Base-by-base conservation (phyloP, 73 alveolate species). In the Paramecium caudatum region DNA sequence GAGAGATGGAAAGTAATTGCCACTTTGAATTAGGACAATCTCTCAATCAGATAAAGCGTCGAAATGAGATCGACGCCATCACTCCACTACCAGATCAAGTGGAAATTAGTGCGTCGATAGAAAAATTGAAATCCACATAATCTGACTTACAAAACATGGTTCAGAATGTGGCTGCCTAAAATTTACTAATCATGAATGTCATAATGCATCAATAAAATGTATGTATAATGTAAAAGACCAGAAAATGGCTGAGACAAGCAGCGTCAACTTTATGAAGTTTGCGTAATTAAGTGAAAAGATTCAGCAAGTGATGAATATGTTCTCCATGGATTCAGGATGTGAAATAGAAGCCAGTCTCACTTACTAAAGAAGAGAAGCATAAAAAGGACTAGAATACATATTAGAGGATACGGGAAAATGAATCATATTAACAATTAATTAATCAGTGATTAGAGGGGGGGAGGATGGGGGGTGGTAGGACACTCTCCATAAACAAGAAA, bases 371-470 rank as follows among this genome's bases (percentile, higher is more conserved):
- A 55, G 43, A 23, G 25, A 55, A 55, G 17, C 80, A 10, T 15
- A 17, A 23, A 4, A 7, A 23, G 46, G 80, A 3, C 4, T 55
- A 5, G 80, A 55, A 21, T 23, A 55, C 70, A 55, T 23, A 10
- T 27, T 23, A 23, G 80, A 55, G 30, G 80, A 55, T 55, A 55
- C 80, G 80, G 46, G 30, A 55, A 23, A 55, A 55, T 55, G 80
- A 55, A 27, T 55, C 80, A 27, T 27, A 55, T 55, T 55, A 55
- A 27, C 46, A 55, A 55, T 55, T 55, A 55, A 55, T 55, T 55
- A 55, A 55, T n/a, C n/a, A n/a, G n/a, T n/a, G n/a, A n/a, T n/a
- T n/a, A n/a, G n/a, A n/a, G n/a, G 80, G 80, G 46, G 43, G 30
- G 3, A 37, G 30, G 80, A 55, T 21, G 46, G 30, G 80, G 41